Evolutionary conservation across 306 rosid genomes (phyloP).

Genomic region (Vachellia pachyceras): DNA sequence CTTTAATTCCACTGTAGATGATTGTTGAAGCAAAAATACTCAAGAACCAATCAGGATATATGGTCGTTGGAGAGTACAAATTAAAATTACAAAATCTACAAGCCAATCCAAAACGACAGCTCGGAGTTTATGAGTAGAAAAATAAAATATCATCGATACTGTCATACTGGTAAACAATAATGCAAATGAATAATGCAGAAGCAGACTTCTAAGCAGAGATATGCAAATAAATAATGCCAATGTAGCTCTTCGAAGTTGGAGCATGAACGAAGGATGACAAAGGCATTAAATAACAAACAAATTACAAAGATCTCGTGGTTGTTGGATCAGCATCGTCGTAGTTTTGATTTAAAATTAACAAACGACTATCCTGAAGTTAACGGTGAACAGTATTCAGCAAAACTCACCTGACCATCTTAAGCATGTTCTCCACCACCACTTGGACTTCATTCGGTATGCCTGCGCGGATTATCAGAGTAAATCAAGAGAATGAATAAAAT

Average conservation of each 20-base stretch:
- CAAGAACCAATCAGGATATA: background rate
- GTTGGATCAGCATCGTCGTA: background rate
- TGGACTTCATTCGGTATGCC: conserved; percentile 8
- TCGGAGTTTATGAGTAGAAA: background rate
- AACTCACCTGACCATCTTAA: conserved; percentile 8
- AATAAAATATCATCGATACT: background rate
- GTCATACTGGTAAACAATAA: background rate
- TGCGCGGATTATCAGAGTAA: background rate
- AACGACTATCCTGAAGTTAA: background rate
- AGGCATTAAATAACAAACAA: background rate
- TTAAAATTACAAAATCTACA: background rate
- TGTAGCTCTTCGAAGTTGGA: background rate
- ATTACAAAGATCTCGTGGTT: background rate
- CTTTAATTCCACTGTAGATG: background rate
- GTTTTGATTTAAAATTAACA: background rate
- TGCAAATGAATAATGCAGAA: background rate
- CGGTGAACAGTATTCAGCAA: background rate
- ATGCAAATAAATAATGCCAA: background rate
- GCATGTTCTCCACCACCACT: conserved; percentile 15
- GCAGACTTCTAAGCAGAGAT: background rate
- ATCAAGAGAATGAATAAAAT: background rate
- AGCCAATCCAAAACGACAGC: background rate
- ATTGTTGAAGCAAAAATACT: background rate
- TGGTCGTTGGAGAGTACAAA: background rate
- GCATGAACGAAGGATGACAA: background rate